Base-by-base conservation (phyloP, 2,329 filamentous ascomycete genomes). In the Sordariomycetes sp. region DNA sequence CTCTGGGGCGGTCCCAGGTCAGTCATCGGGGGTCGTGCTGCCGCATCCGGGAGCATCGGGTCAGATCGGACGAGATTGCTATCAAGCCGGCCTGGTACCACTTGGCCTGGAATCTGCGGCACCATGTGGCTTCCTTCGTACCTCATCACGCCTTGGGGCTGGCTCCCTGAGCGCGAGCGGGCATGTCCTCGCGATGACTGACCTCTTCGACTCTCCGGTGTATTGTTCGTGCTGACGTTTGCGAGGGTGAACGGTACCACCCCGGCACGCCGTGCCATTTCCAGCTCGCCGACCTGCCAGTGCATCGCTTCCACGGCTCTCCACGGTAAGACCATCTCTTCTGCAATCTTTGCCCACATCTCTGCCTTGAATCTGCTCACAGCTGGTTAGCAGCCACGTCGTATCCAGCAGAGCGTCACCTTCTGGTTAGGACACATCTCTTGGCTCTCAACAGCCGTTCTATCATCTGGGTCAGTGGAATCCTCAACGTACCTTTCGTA, bases 231-330 rank as follows among this genome's bases (percentile, higher is more conserved):
- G 61, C 79, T 74, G 55, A 84, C 82, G 15, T 32, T 53, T 32
- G 55, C 36, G 34, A 89, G 74, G 2, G 85, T 83, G 70, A 96
- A 96, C 1, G 92, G 90, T 8, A 88, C 85, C 42, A 94, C 90
- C 52, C 94, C 94, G 50, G 92, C 92, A 59, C 92, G 86, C 60
- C 87, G 82, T 53, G 91, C 91, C 90, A 99, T 97, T 65, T 97
- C 94, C 64, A 85, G 77, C 69, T 96, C 90, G 61, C 92, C 92
- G 57, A 99, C 78, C 66, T 95, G 88, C 92, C 94, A 99, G 72
- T 97, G 94, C 91, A 96, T 96, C 4, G 90, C 91, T 72, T 99
- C 92, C 53, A 89, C 92, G 20, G 94, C 90, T 65, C 94, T 82
- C 92, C 92, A 97, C 39, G 92, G 94, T 58, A 96, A 86, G 34